Evolutionary conservation across 441 rosid genomes (phyloP).

Genomic region (Pelargonium fulgidum): DNA sequence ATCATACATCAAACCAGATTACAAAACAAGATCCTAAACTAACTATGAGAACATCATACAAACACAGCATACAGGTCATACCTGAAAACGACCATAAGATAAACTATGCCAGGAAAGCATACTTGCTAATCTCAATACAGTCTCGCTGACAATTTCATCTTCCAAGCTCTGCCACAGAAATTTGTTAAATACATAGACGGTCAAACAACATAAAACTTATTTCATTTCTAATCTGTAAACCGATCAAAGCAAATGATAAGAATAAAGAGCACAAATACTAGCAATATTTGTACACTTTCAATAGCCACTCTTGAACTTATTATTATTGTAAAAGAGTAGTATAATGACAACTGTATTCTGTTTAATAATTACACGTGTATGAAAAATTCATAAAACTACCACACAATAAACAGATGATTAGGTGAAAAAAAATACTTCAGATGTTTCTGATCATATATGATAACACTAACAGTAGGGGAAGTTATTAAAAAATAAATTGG

Average conservation of each 20-base stretch:
- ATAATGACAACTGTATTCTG: not conserved
- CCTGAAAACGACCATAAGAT: slow-evolving; percentile 97
- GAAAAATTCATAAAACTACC: not conserved
- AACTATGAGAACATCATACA: slow-evolving; percentile 3
- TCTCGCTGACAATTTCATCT: slow-evolving; percentile 84
- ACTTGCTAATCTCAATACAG: slow-evolving; percentile 74
- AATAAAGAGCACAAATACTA: not conserved
- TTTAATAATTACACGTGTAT: not conserved
- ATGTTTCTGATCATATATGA: not conserved
- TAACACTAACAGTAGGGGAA: not conserved
- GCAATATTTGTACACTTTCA: not conserved
- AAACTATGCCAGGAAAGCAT: slow-evolving; percentile 84
- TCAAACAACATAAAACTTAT: slow-evolving; percentile 2
- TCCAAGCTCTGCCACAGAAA: slow-evolving; percentile 77
- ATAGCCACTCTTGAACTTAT: not conserved
- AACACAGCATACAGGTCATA: slow-evolving; percentile 18
- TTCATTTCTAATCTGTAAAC: not conserved
- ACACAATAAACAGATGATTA: not conserved
- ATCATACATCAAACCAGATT: slow-evolving; percentile 8
- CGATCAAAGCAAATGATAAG: slow-evolving; percentile 4
- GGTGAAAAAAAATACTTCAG: not conserved
- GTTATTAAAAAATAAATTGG: slow-evolving; percentile 1
- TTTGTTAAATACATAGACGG: slow-evolving; percentile 4
- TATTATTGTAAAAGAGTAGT: not conserved
- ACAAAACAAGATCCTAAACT: slow-evolving; percentile 15